A percentile compares a stretch with the other conserved stretches of the same genome.
Conservation (phyloP, 2,329 filamentous ascomycete species). For the Colletotrichum salicis region DNA sequence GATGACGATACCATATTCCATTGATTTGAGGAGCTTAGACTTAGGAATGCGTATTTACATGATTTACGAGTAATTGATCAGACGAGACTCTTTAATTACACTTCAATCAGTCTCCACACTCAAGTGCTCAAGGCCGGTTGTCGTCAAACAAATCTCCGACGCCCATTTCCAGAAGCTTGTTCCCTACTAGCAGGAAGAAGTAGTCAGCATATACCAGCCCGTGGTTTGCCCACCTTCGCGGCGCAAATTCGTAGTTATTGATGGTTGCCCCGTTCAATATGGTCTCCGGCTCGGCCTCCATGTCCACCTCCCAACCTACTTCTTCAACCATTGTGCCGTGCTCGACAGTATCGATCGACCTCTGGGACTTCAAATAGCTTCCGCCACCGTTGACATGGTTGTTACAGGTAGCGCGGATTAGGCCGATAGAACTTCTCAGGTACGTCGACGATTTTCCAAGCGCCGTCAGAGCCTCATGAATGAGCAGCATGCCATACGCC, state of each 20-base stretch:
- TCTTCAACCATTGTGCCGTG: slow-evolving; percentile 32
- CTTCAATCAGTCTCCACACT: background rate
- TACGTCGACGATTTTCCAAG: slow-evolving; percentile 40
- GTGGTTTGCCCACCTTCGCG: slow-evolving; percentile 55
- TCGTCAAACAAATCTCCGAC: slow-evolving; percentile 14
- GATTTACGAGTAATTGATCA: too few relatives aligned
- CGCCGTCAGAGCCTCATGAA: slow-evolving; percentile 42
- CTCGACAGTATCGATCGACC: slow-evolving; percentile 40
- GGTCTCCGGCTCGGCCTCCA: slow-evolving; percentile 49
- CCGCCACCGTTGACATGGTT: slow-evolving; percentile 40
- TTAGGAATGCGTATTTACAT: background rate
- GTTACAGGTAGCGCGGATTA: slow-evolving; percentile 41
- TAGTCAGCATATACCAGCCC: slow-evolving; percentile 62
- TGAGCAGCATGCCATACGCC: slow-evolving; percentile 50
- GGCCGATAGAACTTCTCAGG: slow-evolving; percentile 40
- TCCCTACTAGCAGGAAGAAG: slow-evolving; percentile 57
- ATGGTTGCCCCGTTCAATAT: slow-evolving; percentile 58
- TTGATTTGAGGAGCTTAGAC: background rate
- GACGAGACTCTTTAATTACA: background rate
- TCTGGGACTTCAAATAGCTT: slow-evolving; percentile 24
- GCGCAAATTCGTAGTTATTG: slow-evolving; percentile 58
- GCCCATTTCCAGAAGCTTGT: slow-evolving; percentile 50
- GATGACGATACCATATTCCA: background rate
- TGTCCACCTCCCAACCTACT: slow-evolving; percentile 37
- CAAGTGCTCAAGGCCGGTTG: background rate